Evolutionary conservation across 1,284 basidiomycete species (phyloP).

Genomic region (Thelephora terrestris): DNA sequence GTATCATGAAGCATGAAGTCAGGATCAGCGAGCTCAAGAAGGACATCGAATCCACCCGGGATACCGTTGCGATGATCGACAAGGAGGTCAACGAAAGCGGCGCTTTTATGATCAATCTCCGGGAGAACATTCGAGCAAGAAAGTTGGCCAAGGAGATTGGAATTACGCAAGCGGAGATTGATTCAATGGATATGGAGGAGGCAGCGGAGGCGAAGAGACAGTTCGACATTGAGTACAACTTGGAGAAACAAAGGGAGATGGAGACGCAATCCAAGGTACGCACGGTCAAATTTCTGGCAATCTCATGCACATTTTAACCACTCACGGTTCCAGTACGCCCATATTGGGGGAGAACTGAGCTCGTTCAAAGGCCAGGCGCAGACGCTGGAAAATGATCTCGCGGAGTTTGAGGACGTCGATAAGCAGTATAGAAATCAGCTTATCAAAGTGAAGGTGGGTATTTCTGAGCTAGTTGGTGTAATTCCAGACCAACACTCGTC

Average conservation of each 20-base stretch:
- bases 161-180: slow-evolving; percentile 64
- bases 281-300: slow-evolving; percentile 7
- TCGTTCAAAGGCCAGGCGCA: slow-evolving; percentile 65
- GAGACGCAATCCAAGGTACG: slow-evolving; percentile 63
- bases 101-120: slow-evolving; percentile 62
- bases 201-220: slow-evolving; percentile 72
- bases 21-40: slow-evolving; percentile 47
- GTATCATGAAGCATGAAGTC: slow-evolving; percentile 49
- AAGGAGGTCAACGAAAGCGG: slow-evolving; percentile 69
- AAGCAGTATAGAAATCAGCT: slow-evolving; percentile 85
- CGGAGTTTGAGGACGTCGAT: slow-evolving; percentile 83
- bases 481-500: slow-evolving; percentile 4
- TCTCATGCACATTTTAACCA: slow-evolving; percentile 6
- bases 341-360: slow-evolving; percentile 73
- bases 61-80: slow-evolving; percentile 45
- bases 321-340: slow-evolving; percentile 50
- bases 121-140: slow-evolving; percentile 80
- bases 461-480: background rate
- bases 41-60: slow-evolving; percentile 45
- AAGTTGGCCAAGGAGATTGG: slow-evolving; percentile 60
- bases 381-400: slow-evolving; percentile 63
- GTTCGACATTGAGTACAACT: slow-evolving; percentile 75
- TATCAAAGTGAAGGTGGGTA: slow-evolving; percentile 81
- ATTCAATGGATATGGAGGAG: slow-evolving; percentile 68
- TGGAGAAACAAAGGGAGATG: slow-evolving; percentile 63